A percentile compares a stretch with the other conserved stretches of the same genome.
Evolutionary conservation across 2,329 filamentous ascomycete genomes (phyloP).

Genomic region (Sphaerulina musiva): DNA sequence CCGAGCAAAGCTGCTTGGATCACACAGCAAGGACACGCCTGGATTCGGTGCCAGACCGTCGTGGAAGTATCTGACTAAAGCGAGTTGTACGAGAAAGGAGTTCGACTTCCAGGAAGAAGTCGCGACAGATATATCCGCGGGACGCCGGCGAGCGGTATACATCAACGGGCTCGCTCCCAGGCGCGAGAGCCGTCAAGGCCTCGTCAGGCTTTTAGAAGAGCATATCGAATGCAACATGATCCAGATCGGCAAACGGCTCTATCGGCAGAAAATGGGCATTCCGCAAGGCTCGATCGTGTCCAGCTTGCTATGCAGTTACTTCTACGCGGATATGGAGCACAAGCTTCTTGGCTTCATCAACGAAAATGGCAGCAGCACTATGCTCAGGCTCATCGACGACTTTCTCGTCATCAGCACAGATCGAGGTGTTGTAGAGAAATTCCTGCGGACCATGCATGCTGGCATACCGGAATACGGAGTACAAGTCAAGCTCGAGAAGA

Average conservation of each 20-base stretch:
- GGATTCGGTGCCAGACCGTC: constrained; percentile 32
- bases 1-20: constrained; percentile 55
- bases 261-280: constrained; percentile 80
- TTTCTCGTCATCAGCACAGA: constrained; percentile 81
- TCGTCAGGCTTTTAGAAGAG: constrained; percentile 65
- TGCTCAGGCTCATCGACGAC: constrained; percentile 84
- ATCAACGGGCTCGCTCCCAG: constrained; percentile 61
- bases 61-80: constrained; percentile 40
- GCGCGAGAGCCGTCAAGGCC: constrained; percentile 49
- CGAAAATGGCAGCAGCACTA: constrained; percentile 46
- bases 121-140: constrained; percentile 21
- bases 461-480: constrained; percentile 78
- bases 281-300: constrained; percentile 90
- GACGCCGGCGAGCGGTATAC: constrained; percentile 63
- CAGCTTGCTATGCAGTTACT: constrained; percentile 84
- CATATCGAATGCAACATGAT: constrained; percentile 83
- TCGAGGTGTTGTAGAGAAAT: constrained; percentile 58
- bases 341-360: constrained; percentile 62
- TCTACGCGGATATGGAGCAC: constrained; percentile 81
- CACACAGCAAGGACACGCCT: constrained; percentile 31
- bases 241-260: constrained; percentile 80
- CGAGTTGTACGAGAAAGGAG: constrained; percentile 26
- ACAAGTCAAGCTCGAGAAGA: constrained; percentile 68
- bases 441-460: constrained; percentile 71
- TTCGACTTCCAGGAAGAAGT: constrained; percentile 31